Evolutionary conservation across 441 rosid genomes (phyloP).

Genomic region (Bruguiera hainesii): DNA sequence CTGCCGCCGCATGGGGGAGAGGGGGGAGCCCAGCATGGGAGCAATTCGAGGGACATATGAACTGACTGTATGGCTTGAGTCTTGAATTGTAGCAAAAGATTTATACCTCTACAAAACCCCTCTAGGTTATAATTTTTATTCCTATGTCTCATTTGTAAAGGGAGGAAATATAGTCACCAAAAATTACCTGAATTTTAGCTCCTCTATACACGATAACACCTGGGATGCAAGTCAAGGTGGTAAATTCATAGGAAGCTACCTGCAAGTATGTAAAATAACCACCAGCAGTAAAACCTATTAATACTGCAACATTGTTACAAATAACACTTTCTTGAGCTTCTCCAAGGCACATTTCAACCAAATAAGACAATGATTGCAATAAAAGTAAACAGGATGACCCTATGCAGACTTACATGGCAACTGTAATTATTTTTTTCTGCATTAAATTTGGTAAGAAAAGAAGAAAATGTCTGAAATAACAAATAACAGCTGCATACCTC

Average conservation of each 20-base stretch:
- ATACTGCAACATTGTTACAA: neutral
- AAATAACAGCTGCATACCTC: conserved; percentile 49
- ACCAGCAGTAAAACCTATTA: neutral
- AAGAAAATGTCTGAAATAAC: neutral
- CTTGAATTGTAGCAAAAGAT: too few species aligned
- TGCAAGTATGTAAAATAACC: conserved; percentile 21
- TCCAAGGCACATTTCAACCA: neutral
- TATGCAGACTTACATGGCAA: too few species aligned
- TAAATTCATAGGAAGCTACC: conserved; percentile 99
- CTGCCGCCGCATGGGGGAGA: too few species aligned
- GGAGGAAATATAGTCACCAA: neutral
- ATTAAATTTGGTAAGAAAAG: neutral
- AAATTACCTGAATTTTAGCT: conserved; percentile 88
- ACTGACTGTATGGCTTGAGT: too few species aligned
- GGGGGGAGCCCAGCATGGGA: too few species aligned
- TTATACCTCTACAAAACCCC: neutral
- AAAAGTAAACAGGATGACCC: too few species aligned
- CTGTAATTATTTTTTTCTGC: too few species aligned
- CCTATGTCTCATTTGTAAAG: neutral
- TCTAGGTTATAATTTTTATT: neutral
- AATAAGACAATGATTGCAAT: too few species aligned
- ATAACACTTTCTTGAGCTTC: neutral
- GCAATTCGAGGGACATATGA: too few species aligned
- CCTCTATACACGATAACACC: conserved; percentile 91
- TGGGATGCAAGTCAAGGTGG: conserved; percentile 95